Conservation (phyloP, 371 early-diverging fungal genomes). For the Mortierella sp. region DNA sequence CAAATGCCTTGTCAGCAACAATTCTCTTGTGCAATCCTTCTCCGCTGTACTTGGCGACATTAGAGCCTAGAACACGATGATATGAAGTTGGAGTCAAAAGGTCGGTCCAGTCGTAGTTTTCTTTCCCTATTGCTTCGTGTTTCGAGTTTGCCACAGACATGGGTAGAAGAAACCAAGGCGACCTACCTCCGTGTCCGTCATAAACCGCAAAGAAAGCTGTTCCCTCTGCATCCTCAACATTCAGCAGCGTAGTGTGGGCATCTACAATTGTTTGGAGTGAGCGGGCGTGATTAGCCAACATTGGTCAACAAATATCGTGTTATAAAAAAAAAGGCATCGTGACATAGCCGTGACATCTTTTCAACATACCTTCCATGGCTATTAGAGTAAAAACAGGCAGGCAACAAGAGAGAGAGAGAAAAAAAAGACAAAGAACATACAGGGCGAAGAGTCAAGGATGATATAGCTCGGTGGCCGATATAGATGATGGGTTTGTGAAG, state of each 20-base stretch:
- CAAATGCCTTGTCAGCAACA: constrained; percentile 72
- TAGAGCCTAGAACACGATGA: constrained; percentile 62
- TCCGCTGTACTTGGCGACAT: constrained; percentile 90
- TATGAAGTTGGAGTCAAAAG: background rate
- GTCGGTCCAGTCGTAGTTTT: background rate
- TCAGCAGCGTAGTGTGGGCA: constrained; percentile 90
- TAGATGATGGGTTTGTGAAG: constrained; percentile 10
- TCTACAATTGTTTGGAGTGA: constrained; percentile 60
- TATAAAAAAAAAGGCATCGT: background rate
- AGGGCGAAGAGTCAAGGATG: constrained; percentile 32
- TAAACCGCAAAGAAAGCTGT: constrained; percentile 94
- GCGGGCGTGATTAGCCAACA: background rate
- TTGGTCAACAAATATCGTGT: background rate
- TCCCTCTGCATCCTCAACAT: constrained; percentile 63
- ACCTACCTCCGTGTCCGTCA: constrained; percentile 96
- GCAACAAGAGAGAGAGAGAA: constrained; percentile 1
- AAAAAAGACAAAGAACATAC: background rate
- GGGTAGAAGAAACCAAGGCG: constrained; percentile 4
- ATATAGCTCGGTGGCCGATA: constrained; percentile 14
- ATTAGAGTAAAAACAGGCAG: constrained; percentile 17
- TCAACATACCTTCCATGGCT: constrained; percentile 85
- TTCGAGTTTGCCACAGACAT: constrained; percentile 17
- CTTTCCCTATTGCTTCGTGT: background rate
- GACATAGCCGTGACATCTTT: constrained; percentile 2
- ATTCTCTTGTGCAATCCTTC: constrained; percentile 79